A percentile compares a stretch with the other conserved stretches of the same genome.
Conservation (phyloP, 2,329 filamentous ascomycete genomes). For the Fusarium kyushuense region DNA sequence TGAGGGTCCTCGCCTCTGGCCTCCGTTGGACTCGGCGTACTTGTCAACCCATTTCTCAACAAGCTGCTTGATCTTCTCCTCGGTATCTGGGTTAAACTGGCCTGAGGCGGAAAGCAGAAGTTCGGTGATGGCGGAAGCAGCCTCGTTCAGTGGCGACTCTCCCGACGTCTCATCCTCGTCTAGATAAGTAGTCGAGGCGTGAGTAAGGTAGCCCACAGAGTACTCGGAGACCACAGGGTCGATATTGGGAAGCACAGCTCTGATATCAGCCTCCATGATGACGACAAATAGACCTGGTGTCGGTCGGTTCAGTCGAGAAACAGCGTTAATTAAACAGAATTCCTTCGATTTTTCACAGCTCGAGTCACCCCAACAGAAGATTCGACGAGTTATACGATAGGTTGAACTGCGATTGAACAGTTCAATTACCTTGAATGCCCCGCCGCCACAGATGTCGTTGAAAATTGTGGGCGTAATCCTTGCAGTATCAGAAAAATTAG, state of each 20-base stretch:
- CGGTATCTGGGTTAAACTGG: slow-evolving; percentile 76
- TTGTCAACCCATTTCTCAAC: slow-evolving; percentile 91
- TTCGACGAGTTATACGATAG: background rate
- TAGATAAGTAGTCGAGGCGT: slow-evolving; percentile 88
- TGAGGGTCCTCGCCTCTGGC: slow-evolving; percentile 78
- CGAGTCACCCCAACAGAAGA: background rate
- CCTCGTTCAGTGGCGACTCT: slow-evolving; percentile 84
- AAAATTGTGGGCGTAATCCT: slow-evolving; percentile 43
- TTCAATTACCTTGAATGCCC: slow-evolving; percentile 39
- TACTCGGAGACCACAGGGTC: slow-evolving; percentile 92
- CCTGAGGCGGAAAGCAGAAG: slow-evolving; percentile 94
- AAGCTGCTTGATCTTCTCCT: slow-evolving; percentile 82
- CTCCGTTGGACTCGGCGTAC: slow-evolving; percentile 79
- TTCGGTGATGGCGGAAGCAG: slow-evolving; percentile 85
- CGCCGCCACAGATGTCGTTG: slow-evolving; percentile 45
- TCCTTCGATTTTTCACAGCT: background rate
- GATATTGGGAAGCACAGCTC: slow-evolving; percentile 84
- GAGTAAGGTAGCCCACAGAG: slow-evolving; percentile 91
- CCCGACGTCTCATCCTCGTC: slow-evolving; percentile 76
- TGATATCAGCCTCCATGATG: slow-evolving; percentile 88
- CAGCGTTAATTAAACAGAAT: background rate
- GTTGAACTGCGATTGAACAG: slow-evolving; percentile 23
- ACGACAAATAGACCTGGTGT: slow-evolving; percentile 8
- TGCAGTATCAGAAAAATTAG: too few relatives aligned
- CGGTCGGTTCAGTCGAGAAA: background rate